These are phyloP conservation scores for Monsonia emarginata DNA, from an alignment of 441 rosid species.

Conservation along the genomic window DNA sequence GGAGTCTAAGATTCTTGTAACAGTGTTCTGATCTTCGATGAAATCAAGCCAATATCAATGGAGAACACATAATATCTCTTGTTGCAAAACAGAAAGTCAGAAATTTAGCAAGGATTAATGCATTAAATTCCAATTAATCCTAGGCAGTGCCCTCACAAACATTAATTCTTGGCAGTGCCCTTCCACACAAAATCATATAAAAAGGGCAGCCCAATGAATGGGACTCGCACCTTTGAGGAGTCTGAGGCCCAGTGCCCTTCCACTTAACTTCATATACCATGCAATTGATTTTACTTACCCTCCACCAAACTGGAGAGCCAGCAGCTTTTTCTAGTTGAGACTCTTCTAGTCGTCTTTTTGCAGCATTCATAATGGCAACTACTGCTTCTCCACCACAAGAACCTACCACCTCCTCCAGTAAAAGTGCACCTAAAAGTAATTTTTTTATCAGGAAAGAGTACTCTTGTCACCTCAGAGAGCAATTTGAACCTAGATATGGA, in stretches of 20 bases:
- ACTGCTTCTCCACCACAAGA: slow-evolving; percentile 68
- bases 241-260: slow-evolving; percentile 4
- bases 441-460: slow-evolving; percentile 14
- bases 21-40: neutral
- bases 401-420: slow-evolving; percentile 73
- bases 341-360: slow-evolving; percentile 53
- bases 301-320: slow-evolving; percentile 82
- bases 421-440: slow-evolving; percentile 53
- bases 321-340: slow-evolving; percentile 61
- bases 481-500: slow-evolving; percentile 4
- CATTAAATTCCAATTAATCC: slow-evolving; percentile 7
- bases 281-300: slow-evolving; percentile 37
- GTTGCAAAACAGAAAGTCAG: too few species aligned
- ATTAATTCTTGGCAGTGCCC: neutral
- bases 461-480: slow-evolving; percentile 11
- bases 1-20: neutral
- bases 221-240: too few species aligned
- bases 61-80: neutral
- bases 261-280: neutral
- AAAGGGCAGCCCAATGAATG: neutral
- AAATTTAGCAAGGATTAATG: slow-evolving; percentile 11
- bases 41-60: neutral
- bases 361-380: slow-evolving; percentile 58
- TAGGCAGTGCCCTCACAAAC: neutral
- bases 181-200: neutral